Evolutionary conservation across 148 eudicot genomes (phyloP).

Genomic region (Chenopodium suecicum): DNA sequence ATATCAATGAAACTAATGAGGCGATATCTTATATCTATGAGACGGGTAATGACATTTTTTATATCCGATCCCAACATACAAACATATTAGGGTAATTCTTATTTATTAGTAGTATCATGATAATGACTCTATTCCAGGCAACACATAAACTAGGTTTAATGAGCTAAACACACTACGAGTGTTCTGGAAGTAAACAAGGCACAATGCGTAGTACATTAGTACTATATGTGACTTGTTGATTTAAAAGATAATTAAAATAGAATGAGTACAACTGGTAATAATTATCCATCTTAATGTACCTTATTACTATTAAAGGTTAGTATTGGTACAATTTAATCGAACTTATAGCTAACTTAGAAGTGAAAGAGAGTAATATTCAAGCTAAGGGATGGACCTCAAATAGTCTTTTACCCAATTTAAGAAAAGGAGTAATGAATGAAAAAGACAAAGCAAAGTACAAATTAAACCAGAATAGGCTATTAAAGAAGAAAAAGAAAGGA

Average conservation of each 20-base stretch:
- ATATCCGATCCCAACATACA: too few relatives aligned
- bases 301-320: not conserved
- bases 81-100: too few relatives aligned
- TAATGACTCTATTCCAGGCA: too few relatives aligned
- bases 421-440: not conserved
- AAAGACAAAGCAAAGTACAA: conserved; percentile 16
- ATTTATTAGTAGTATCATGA: too few relatives aligned
- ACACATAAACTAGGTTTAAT: not conserved
- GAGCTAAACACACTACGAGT: not conserved
- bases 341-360: not conserved
- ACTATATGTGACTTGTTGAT: not conserved
- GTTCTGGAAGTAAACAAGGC: not conserved
- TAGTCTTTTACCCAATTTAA: not conserved
- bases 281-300: too few relatives aligned
- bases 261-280: too few relatives aligned
- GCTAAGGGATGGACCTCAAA: not conserved
- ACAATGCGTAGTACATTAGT: not conserved
- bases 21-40: too few relatives aligned
- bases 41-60: too few relatives aligned
- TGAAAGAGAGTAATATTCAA: not conserved
- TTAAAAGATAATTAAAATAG: too few relatives aligned
- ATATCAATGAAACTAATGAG: too few relatives aligned
- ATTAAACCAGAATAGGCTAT: not conserved
- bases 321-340: not conserved
- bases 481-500: not conserved